A percentile compares a stretch with the other conserved stretches of the same genome.
Evolutionary conservation across 331 rosid genomes (phyloP).

Genomic region (Pyracantha coccinea): DNA sequence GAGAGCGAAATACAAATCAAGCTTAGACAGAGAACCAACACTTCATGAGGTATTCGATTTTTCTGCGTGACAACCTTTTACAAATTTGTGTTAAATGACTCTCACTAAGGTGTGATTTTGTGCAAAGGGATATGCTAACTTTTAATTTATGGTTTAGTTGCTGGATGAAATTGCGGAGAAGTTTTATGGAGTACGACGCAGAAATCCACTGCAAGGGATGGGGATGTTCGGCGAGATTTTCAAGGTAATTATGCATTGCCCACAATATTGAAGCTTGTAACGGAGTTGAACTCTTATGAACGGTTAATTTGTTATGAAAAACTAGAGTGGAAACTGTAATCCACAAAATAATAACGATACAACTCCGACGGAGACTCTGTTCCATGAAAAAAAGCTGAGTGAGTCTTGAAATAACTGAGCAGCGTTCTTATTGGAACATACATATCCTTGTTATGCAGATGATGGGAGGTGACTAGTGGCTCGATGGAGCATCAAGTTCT

Average conservation of each 20-base stretch:
- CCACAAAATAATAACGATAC: no score
- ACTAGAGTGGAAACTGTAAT: no score
- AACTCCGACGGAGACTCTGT: no score
- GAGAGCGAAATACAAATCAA: constrained; percentile 50
- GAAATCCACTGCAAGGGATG: constrained; percentile 86
- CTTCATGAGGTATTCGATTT: constrained; percentile 65
- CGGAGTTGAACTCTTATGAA: no score
- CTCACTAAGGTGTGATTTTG: neutral
- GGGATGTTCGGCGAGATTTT: constrained; percentile 94
- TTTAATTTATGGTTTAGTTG: constrained; percentile 48
- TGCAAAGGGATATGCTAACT: constrained; percentile 19
- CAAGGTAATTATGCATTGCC: constrained; percentile 40
- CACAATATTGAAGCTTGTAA: neutral
- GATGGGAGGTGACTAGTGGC: constrained; percentile 61
- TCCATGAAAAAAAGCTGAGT: neutral
- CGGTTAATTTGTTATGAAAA: no score
- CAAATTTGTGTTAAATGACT: neutral
- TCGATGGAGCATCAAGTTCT: neutral
- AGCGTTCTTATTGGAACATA: neutral
- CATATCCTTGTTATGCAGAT: constrained; percentile 42
- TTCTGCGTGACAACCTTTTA: neutral
- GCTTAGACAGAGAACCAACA: constrained; percentile 73
- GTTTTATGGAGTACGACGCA: constrained; percentile 76
- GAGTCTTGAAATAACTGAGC: neutral
- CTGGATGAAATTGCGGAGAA: constrained; percentile 78